Conservation (phyloP, 2,329 filamentous ascomycete genomes). For the Talaromyces sp. region DNA sequence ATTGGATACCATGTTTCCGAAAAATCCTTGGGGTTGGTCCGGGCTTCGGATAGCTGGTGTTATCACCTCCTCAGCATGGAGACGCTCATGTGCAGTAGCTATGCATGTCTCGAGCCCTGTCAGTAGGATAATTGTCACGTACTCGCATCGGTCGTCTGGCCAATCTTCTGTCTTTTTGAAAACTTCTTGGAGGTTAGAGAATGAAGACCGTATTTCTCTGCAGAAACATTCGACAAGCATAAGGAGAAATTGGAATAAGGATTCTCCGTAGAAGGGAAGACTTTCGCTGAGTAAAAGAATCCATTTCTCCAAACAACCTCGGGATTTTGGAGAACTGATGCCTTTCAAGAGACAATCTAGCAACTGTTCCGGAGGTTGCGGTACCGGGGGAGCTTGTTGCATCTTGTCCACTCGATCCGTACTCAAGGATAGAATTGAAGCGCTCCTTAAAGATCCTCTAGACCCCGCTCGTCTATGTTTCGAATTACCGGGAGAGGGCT, state of each 20-base stretch:
- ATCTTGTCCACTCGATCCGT: constrained; percentile 40
- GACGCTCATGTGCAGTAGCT: constrained; percentile 76
- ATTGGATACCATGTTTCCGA: constrained; percentile 89
- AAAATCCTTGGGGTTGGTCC: constrained; percentile 80
- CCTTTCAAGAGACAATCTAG: constrained; percentile 79
- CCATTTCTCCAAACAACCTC: constrained; percentile 84
- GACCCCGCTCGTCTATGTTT: constrained; percentile 35
- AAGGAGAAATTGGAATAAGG: constrained; percentile 84
- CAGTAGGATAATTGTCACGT: constrained; percentile 66
- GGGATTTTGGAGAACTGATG: constrained; percentile 67
- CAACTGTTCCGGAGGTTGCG: constrained; percentile 57
- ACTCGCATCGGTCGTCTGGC: constrained; percentile 53
- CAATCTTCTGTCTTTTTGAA: constrained; percentile 37
- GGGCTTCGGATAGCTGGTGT: constrained; percentile 67
- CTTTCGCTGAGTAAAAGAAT: constrained; percentile 77
- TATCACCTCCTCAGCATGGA: constrained; percentile 70
- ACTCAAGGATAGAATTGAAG: constrained; percentile 41
- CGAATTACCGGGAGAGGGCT: constrained; percentile 24
- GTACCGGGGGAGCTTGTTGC: constrained; percentile 25
- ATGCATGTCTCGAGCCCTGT: constrained; percentile 89
- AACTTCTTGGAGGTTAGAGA: constrained; percentile 59
- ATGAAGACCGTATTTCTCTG: constrained; percentile 66
- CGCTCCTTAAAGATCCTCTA: constrained; percentile 35
- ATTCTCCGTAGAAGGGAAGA: constrained; percentile 74
- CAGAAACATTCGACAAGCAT: constrained; percentile 89